Evolutionary conservation across 305 asterid species (phyloP), one percentile per base, ranked within the genome.

Genomic region (Plantago lanceolata): DNA sequence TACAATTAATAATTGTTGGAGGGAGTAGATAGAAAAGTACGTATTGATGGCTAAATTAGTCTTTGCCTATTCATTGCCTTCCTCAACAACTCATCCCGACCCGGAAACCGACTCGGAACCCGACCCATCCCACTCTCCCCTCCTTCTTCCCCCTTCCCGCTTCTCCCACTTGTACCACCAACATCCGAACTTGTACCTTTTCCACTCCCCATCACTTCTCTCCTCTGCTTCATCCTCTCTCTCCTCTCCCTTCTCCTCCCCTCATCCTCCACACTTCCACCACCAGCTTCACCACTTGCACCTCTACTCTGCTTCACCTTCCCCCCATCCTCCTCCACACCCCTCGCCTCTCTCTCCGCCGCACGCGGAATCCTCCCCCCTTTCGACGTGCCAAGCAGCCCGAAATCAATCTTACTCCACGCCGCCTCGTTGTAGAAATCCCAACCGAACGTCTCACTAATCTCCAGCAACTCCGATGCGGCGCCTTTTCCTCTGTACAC

Each of bases 391-490:
- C 97, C 97, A 44, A 90, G 80, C 65, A 90, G 53, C 52, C 75
- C 82, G 31, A 84, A 90, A 77, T 90, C 86, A 33, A 87, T 60
- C 80, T 61, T 75, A 31, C 89, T 76, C 97, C 96, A 90, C 31
- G 84, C 93, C 17, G 20, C 31, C 78, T 82, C 80, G 68, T 90
- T 95, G 7, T 79, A 84, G 52, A 84, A 79, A 60, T 90, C 95
- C 97, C 96, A 88, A 49, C 89, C 91, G 52, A 88, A 85, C 24
- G 85, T 77, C 73, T 74, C 82, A 67, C 96, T 85, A 20, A 88
- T 71, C 48, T 88, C 93, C 55, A 76, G 69, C 82, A 90, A 75
- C 50, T 79, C 85, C 15, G 79, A 64, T 29, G 77, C 96, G 13
- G 85, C 79, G 9, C 50, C 43, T 12, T 3, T 18, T n/a, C 19